Conservation (phyloP, 805 yeast genomes). For the Blastobotrys attinorum region DNA sequence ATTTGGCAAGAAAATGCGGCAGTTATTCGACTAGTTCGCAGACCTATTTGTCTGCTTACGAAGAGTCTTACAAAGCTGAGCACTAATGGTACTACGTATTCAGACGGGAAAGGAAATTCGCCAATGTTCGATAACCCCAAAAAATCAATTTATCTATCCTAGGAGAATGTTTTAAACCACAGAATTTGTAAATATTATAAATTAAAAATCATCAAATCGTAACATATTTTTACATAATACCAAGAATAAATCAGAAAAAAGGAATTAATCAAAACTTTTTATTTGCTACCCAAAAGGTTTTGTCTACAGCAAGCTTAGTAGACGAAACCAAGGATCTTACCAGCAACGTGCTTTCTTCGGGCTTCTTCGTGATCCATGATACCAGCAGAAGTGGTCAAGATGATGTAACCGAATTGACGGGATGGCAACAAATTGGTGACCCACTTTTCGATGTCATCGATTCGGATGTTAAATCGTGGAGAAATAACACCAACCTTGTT, state of each 20-base stretch:
- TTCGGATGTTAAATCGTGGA: conserved; percentile 97
- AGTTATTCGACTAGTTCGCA: conserved; percentile 13
- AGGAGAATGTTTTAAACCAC: not conserved
- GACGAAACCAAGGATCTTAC: conserved; percentile 97
- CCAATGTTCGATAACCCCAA: too few species aligned
- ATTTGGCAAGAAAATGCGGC: conserved; percentile 18
- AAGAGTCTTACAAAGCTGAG: conserved; percentile 1
- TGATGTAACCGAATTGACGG: conserved; percentile 97
- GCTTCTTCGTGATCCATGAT: conserved; percentile 99
- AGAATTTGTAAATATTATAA: conserved; percentile 1
- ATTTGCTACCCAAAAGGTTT: not conserved
- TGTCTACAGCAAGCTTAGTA: conserved; percentile 44
- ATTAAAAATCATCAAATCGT: conserved; percentile 1
- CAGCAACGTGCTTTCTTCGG: conserved; percentile 98
- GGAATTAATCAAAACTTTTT: not conserved
- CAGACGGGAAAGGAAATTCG: too few species aligned
- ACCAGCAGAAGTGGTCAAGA: conserved; percentile 98
- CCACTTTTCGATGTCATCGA: conserved; percentile 96
- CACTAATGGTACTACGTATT: not conserved
- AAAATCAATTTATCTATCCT: too few species aligned
- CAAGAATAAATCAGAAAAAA: conserved; percentile 6
- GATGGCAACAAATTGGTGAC: conserved; percentile 97
- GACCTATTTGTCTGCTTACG: conserved; percentile 13
- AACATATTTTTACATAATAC: conserved; percentile 1
- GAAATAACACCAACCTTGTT: conserved; percentile 99